Conservation (phyloP, 805 yeast genomes). For the Alloascoidea africana region DNA sequence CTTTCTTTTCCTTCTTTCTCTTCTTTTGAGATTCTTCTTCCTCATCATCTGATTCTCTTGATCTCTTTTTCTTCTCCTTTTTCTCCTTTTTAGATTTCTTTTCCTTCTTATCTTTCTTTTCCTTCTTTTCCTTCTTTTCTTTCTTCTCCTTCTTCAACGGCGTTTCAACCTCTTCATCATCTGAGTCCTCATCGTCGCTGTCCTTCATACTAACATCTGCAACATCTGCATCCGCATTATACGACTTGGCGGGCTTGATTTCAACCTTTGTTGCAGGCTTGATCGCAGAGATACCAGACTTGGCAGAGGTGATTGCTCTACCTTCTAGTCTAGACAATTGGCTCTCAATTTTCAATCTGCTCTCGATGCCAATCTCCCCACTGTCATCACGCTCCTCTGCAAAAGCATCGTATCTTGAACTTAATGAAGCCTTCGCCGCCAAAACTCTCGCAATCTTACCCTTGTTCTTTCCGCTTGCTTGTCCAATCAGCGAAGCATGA, state of each 20-base stretch:
- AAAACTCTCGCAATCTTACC: constrained; percentile 98
- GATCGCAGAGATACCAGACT: constrained; percentile 47
- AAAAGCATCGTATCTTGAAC: constrained; percentile 90
- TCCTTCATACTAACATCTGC: constrained; percentile 72
- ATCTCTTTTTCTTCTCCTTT: constrained; percentile 11
- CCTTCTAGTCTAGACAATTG: constrained; percentile 94
- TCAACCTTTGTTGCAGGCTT: constrained; percentile 74
- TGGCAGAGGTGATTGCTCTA: constrained; percentile 81
- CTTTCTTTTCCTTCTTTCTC: constrained; percentile 13
- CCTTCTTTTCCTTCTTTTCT: constrained; percentile 11
- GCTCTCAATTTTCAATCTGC: constrained; percentile 85
- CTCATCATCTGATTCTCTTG: constrained; percentile 13
- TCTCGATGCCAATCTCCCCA: constrained; percentile 85
- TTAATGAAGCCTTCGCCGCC: constrained; percentile 97
- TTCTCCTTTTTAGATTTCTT: constrained; percentile 12
- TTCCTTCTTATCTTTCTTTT: constrained; percentile 14
- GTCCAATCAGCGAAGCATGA: constrained; percentile 95
- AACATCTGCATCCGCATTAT: constrained; percentile 91
- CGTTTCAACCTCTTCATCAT: constrained; percentile 17
- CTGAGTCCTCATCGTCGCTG: constrained; percentile 33
- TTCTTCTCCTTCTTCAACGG: constrained; percentile 16
- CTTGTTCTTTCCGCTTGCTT: constrained; percentile 95
- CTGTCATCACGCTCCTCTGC: constrained; percentile 95
- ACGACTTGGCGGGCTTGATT: constrained; percentile 69
- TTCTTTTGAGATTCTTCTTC: too few relatives aligned